Percentiles rank a stretch among this genome's conserved stretches.
phyloP scores from a whole-genome alignment of 2,329 filamentous ascomycete species.

The Pezicula neosporulosa region DNA sequence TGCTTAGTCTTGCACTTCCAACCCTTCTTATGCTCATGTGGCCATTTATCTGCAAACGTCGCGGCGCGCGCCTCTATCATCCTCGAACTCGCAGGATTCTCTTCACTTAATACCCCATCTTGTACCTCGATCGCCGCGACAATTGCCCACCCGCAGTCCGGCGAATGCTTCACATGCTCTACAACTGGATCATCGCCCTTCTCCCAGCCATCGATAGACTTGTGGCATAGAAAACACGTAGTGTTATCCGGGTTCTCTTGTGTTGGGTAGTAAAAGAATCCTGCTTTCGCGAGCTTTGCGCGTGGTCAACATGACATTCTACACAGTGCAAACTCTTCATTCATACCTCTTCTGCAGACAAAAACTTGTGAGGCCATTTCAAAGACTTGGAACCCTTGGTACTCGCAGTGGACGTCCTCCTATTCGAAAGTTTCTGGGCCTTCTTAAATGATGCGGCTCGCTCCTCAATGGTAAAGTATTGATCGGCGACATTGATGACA shows the following conservation, averaged over 20 bases:
- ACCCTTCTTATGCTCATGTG: constrained; percentile 80
- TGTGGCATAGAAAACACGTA: constrained; percentile 81
- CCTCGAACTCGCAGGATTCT: constrained; percentile 69
- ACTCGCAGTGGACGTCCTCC: constrained; percentile 64
- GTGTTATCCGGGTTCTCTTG: constrained; percentile 80
- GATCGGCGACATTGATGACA: constrained; percentile 31
- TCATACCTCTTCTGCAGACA: constrained; percentile 60
- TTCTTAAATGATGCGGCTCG: constrained; percentile 78
- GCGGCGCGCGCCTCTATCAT: constrained; percentile 75
- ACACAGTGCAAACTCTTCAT: background rate
- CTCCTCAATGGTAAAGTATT: constrained; percentile 64
- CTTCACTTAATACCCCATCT: constrained; percentile 57
- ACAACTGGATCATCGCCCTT: constrained; percentile 75
- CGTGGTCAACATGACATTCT: constrained; percentile 9
- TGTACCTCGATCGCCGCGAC: constrained; percentile 60
- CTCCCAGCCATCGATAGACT: constrained; percentile 90
- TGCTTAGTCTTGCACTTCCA: constrained; percentile 90
- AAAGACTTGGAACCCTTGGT: constrained; percentile 53
- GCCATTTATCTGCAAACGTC: constrained; percentile 85
- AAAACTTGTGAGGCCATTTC: constrained; percentile 75
- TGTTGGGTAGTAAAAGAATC: constrained; percentile 84
- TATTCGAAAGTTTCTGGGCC: constrained; percentile 59
- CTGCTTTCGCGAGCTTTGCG: constrained; percentile 76
- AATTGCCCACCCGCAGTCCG: constrained; percentile 84
- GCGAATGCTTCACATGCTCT: constrained; percentile 83